A percentile compares a stretch with the other conserved stretches of the same genome.
Conservation (phyloP, 2,329 filamentous ascomycete species). For the Paecilomyces fulvus region DNA sequence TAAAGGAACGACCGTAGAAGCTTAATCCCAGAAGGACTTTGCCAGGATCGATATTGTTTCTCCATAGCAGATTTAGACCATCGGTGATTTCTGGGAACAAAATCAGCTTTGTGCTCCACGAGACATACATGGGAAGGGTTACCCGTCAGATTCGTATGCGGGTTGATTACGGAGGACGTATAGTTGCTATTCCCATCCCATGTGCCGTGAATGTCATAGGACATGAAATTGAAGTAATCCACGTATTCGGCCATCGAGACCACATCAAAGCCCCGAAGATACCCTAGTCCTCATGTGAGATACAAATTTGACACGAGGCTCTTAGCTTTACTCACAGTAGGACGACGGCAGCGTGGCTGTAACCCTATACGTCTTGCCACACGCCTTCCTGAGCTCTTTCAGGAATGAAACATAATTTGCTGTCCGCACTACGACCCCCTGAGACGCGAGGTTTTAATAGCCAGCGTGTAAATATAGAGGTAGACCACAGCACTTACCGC, state of each 20-base stretch:
- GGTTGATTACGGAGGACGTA: neutral
- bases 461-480: no score
- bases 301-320: neutral
- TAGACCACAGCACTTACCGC: constrained; percentile 4
- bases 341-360: neutral
- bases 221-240: neutral
- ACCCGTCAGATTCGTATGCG: neutral
- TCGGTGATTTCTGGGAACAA: neutral
- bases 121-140: no score
- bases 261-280: neutral
- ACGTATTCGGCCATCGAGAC: neutral
- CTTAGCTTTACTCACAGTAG: neutral
- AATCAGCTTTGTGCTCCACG: no score
- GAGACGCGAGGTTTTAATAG: no score
- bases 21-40: neutral
- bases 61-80: neutral
- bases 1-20: neutral
- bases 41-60: neutral
- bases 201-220: neutral
- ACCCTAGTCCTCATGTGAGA: neutral
- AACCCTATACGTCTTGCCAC: neutral
- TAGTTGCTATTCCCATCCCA: neutral
- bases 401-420: neutral
- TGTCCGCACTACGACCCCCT: neutral
- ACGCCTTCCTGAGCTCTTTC: neutral